Evolutionary conservation across 2,329 filamentous ascomycete species (phyloP).

Genomic region (Ophioceras dolichostomum): DNA sequence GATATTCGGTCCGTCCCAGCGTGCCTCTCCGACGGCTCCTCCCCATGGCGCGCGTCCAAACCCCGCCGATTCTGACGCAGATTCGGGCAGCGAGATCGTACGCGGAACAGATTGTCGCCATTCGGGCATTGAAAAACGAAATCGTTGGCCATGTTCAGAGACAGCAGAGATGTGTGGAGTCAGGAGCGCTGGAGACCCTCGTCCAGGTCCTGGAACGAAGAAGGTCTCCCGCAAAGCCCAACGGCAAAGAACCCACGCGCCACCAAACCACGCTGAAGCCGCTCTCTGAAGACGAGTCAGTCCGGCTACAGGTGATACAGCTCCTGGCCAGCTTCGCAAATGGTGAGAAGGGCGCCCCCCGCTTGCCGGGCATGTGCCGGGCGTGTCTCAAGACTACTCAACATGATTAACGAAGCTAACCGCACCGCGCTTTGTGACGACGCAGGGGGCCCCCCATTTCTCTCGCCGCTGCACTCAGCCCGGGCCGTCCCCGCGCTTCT

Average conservation of each 20-base stretch:
- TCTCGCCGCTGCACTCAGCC: conserved; percentile 59
- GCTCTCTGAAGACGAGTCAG: conserved; percentile 51
- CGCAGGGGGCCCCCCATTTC: conserved; percentile 67
- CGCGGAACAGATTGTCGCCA: conserved; percentile 42
- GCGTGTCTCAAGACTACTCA: too few species aligned
- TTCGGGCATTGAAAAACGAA: conserved; percentile 75
- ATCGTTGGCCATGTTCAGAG: conserved; percentile 77
- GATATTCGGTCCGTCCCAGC: too few species aligned
- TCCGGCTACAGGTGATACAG: conserved; percentile 67
- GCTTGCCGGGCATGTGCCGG: too few species aligned
- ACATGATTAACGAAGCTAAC: too few species aligned
- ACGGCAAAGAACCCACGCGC: conserved; percentile 25
- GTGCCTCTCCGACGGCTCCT: too few species aligned
- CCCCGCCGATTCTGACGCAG: conserved; percentile 41
- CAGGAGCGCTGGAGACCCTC: conserved; percentile 53
- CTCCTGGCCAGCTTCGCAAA: conserved; percentile 77
- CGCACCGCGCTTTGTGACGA: background rate
- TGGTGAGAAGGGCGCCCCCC: too few species aligned
- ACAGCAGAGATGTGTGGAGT: conserved; percentile 66
- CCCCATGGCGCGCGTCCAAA: conserved; percentile 41
- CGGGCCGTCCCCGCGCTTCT: conserved; percentile 59
- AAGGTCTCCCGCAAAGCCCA: conserved; percentile 18
- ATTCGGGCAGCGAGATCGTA: conserved; percentile 40
- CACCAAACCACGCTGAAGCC: conserved; percentile 19
- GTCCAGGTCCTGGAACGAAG: conserved; percentile 30